These are phyloP conservation scores for Leccinum subrobustum DNA, from an alignment of 1,284 basidiomycete genomes.

Conservation along the genomic window DNA sequence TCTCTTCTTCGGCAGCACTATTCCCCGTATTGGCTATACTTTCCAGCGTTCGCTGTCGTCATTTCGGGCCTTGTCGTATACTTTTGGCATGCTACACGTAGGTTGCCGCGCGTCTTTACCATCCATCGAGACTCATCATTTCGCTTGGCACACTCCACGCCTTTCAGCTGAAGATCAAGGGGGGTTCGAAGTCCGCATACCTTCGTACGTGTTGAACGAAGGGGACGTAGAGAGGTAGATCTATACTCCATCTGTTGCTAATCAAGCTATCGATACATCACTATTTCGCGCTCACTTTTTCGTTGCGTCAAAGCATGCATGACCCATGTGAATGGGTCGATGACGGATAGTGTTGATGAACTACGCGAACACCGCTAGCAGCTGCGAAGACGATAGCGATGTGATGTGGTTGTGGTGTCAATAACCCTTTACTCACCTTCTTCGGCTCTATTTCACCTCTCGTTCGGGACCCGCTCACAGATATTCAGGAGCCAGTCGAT, in stretches of 20 bases:
- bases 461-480: background rate
- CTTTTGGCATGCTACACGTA: constrained; percentile 80
- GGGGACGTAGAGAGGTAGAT: constrained; percentile 16
- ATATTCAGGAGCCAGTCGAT: background rate
- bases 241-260: background rate
- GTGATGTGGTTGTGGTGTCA: background rate
- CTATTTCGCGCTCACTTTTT: background rate
- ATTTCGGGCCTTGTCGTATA: constrained; percentile 71
- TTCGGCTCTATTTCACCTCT: background rate
- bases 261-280: background rate
- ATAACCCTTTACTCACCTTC: background rate
- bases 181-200: constrained; percentile 25
- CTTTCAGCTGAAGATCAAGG: constrained; percentile 31
- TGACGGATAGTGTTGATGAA: background rate
- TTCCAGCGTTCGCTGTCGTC: constrained; percentile 68
- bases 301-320: background rate
- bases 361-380: background rate
- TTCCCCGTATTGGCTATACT: constrained; percentile 81
- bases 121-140: constrained; percentile 2
- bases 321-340: background rate
- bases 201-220: constrained; percentile 12
- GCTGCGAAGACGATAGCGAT: background rate
- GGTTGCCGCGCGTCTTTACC: constrained; percentile 30
- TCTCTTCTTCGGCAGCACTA: constrained; percentile 55
- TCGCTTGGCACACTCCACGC: background rate